Base-by-base conservation (phyloP, 805 yeast species). In the Saccharomycopsis sp. region DNA sequence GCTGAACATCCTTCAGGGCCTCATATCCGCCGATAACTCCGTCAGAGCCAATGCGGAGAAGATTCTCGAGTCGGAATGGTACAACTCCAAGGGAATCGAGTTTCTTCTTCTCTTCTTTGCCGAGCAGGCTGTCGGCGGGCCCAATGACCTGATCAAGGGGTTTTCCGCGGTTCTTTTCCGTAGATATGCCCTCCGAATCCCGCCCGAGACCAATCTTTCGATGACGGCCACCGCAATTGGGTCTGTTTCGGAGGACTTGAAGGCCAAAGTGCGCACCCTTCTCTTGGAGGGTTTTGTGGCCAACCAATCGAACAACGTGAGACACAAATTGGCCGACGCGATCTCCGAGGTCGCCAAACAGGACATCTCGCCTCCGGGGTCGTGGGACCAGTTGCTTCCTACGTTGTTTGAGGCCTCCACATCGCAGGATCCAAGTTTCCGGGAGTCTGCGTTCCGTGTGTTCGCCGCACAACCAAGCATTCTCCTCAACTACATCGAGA, bases 301-400 rank as follows among this genome's bases (percentile, higher is more conserved):
- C 9, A 85, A 78, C 60, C 89, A 86, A 69, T 75, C 87, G n/a
- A 83, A 82, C 62, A 82, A 81, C 62, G 90, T 90, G 35, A 84
- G 97, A 69, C 97, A 93, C 71, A 94, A 93, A 69, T 75, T 94
- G 54, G 85, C 97, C 1, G 99, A 94, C 75, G 96, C 96, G 7
- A 86, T 94, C 53, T 89, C 97, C 0, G 98, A 92, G 72, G 82
- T 93, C 52, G 96, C 97, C 1, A 84, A 85, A 66, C 86, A 83
- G 59, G 85, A 81, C 14, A 70, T 75, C 53, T 66, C 74, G 2
- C 77, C 74, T 19, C 76, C 75, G 22, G 78, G 78, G 2, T 71
- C 76, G 2, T 93, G 99, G 99, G 82, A 85, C 15, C 92, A 89
- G 49, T 79, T 87, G 54, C 73, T 91, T 44, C 90, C 88, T 56